phyloP scores from a whole-genome alignment of 805 yeast species.

The Brettanomyces naardenensis region DNA sequence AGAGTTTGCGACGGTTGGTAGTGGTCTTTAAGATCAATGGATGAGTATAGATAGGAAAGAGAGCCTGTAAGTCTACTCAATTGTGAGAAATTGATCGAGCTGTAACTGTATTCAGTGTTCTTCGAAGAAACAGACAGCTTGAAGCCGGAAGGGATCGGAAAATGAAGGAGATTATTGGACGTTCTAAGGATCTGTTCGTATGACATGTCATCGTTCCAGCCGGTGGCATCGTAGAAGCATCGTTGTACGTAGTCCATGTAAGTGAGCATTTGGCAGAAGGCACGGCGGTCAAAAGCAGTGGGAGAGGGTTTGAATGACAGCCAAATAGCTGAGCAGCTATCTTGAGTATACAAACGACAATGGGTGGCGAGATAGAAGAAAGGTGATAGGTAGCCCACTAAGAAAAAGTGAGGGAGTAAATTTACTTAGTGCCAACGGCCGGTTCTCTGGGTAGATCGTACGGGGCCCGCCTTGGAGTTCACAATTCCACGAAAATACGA shows the following conservation, averaged over 20 bases:
- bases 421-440: no score
- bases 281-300: no score
- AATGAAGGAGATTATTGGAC: slow-evolving; percentile 62
- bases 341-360: no score
- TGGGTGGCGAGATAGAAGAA: no score
- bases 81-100: slow-evolving; percentile 64
- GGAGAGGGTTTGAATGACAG: no score
- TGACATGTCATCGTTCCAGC: slow-evolving; percentile 75
- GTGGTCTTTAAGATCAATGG: slow-evolving; percentile 40
- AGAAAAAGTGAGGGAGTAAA: no score
- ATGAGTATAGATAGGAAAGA: slow-evolving; percentile 69
- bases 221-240: slow-evolving; percentile 60
- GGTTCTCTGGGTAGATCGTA: no score
- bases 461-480: no score
- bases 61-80: slow-evolving; percentile 68
- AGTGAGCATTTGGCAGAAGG: slow-evolving; percentile 70
- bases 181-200: slow-evolving; percentile 72
- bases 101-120: slow-evolving; percentile 61
- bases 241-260: slow-evolving; percentile 83
- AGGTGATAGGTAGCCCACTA: no score
- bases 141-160: slow-evolving; percentile 61
- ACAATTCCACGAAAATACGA: no score
- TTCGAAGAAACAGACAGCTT: slow-evolving; percentile 62
- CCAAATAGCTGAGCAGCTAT: no score
- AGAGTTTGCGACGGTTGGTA: slow-evolving; percentile 45